Base-by-base conservation (phyloP, 2,329 filamentous ascomycete species). In the Colletotrichum chrysophilum region DNA sequence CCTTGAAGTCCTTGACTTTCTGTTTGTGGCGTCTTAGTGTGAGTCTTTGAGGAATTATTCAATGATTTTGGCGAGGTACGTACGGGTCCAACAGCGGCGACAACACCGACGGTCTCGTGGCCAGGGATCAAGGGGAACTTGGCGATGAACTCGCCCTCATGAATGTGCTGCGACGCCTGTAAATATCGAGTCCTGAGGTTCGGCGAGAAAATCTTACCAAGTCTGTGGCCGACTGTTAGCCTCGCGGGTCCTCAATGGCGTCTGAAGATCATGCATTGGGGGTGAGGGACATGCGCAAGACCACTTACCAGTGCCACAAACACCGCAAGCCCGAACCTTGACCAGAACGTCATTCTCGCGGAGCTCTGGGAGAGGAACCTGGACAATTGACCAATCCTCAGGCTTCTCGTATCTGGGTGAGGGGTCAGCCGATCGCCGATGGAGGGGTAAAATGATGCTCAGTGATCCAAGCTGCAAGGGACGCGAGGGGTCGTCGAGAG, bases 271-370 rank as follows among this genome's bases (percentile, higher is more conserved):
- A 43, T 14, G 12, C 43, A 18, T 14, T 56, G n/a, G 14, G 16
- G 26, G 14, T 21, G 8, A 18, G 18, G 55, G 43, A 52, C 13
- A 28, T 43, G 43, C 26, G n/a, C 14, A 8, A 14, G 12, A 16
- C 32, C 9, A 85, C 82, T 85, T 80, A 84, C 89, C 89, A 78
- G 89, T 91, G 78, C 89, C 89, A 79, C 91, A 93, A 77, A 93
- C 90, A 86, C 91, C 91, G 79, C 90, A 92, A 71, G 90, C 92
- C 85, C 93, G 93, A 80, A 94, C 92, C 85, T 93, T 92, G 84
- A 93, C 88, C 79, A 92, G 84, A 78, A 93, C 86, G 83, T 93
- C 91, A 75, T 91, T 89, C 30, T 91, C 87, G 78, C 91, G 89
- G 78, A 93, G 84, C 78, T 86, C 88, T 24, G 92, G 92, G 8